phyloP scores from a whole-genome alignment of 2,329 filamentous ascomycete species.

The Emergomyces africanus region DNA sequence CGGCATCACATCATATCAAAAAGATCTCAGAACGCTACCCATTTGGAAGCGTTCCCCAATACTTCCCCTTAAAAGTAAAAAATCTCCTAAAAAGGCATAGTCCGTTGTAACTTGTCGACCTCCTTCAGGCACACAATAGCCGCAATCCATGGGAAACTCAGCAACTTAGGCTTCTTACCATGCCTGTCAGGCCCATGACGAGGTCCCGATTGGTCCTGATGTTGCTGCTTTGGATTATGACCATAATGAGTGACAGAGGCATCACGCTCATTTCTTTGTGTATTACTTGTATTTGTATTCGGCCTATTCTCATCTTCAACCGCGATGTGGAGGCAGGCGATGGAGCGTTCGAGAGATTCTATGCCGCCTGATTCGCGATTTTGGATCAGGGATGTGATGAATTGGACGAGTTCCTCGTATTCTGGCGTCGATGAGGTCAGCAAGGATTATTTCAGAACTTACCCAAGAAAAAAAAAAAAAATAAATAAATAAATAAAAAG shows the following conservation, averaged over 20 bases:
- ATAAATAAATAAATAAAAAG: too few relatives aligned
- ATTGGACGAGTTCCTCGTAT: constrained; percentile 14
- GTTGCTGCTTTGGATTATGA: not conserved
- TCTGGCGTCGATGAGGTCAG: constrained; percentile 5
- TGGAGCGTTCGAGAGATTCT: constrained; percentile 16
- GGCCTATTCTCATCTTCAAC: constrained; percentile 1
- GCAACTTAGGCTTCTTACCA: constrained; percentile 7
- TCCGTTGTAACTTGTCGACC: constrained; percentile 14
- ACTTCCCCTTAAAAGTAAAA: not conserved
- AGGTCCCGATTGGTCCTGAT: not conserved
- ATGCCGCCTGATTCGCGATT: constrained; percentile 11
- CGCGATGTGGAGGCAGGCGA: constrained; percentile 16
- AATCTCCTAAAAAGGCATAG: constrained; percentile 1
- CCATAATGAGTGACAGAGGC: not conserved
- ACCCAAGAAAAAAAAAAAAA: too few relatives aligned
- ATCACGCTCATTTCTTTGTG: not conserved
- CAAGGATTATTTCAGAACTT: not conserved
- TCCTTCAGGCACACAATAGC: constrained; percentile 15
- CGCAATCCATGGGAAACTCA: constrained; percentile 17
- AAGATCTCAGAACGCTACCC: too few relatives aligned
- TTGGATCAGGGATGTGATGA: constrained; percentile 12
- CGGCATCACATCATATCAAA: not conserved
- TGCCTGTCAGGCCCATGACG: not conserved
- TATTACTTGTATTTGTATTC: not conserved
- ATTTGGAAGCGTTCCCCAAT: not conserved